Conservation (phyloP, 805 yeast species). For the Candida montana region DNA sequence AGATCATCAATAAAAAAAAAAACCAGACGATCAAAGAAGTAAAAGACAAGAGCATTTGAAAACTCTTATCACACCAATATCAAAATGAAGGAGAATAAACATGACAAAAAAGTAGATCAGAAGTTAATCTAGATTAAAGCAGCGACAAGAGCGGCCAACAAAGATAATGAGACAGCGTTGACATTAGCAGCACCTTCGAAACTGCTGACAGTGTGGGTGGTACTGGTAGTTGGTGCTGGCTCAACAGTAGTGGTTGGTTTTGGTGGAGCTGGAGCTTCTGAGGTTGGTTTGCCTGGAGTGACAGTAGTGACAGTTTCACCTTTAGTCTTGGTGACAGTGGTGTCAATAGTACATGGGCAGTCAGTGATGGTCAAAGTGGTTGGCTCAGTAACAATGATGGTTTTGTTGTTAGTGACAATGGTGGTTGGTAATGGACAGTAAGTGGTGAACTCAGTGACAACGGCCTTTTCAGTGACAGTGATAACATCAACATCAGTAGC, state of each 20-base stretch:
- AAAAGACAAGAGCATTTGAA: no score
- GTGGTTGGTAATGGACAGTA: conserved; percentile 78
- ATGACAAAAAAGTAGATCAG: no score
- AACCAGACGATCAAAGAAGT: no score
- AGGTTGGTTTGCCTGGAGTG: background rate
- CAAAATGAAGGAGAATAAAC: no score
- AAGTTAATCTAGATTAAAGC: background rate
- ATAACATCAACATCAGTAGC: conserved; percentile 9
- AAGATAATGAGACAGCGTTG: background rate
- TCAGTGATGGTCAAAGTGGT: conserved; percentile 83
- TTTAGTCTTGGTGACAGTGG: conserved; percentile 12
- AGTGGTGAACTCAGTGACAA: conserved; percentile 51
- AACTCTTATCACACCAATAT: no score
- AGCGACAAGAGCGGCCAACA: background rate
- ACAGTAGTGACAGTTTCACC: background rate
- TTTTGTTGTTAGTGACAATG: conserved; percentile 56
- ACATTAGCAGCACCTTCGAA: no score
- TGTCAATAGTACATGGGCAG: conserved; percentile 74
- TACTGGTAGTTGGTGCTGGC: background rate
- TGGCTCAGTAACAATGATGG: conserved; percentile 71
- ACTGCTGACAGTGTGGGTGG: background rate
- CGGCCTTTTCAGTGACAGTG: conserved; percentile 38
- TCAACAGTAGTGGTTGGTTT: background rate
- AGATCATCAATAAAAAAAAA: no score
- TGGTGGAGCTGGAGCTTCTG: background rate